phyloP scores from a whole-genome alignment of 352 stramenopile genomes.

The Aphanomyces euteiches region DNA sequence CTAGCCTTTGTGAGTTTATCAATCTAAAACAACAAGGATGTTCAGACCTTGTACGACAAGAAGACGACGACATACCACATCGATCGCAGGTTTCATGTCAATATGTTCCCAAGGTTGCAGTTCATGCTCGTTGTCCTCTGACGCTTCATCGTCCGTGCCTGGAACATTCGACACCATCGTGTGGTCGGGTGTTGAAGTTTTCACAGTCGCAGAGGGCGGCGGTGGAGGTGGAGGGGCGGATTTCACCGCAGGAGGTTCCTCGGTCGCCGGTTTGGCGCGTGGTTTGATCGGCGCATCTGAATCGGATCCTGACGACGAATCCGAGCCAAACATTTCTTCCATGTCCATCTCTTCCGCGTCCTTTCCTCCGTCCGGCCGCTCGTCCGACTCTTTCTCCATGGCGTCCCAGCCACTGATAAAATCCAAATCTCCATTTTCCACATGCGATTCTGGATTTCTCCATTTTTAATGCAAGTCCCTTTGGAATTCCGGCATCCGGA shows the following conservation, averaged over 20 bases:
- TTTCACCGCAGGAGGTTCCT: not conserved
- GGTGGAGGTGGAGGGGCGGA: not conserved
- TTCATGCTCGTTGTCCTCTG: conserved; percentile 77
- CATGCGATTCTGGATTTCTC: too few species aligned
- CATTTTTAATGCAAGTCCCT: too few species aligned
- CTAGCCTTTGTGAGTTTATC: conserved; percentile 62
- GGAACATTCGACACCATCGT: conserved; percentile 21
- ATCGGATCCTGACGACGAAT: conserved; percentile 27
- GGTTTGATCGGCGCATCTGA: conserved; percentile 29
- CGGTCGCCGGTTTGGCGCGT: not conserved
- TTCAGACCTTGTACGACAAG: conserved; percentile 11
- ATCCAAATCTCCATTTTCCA: too few species aligned
- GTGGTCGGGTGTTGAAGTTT: not conserved
- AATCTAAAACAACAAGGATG: conserved; percentile 33
- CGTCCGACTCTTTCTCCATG: conserved; percentile 10
- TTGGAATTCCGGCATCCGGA: too few species aligned
- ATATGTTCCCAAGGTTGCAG: conserved; percentile 73
- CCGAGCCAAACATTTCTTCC: conserved; percentile 12
- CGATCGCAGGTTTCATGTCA: conserved; percentile 75
- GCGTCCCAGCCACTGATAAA: conserved; percentile 20
- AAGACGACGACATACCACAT: conserved; percentile 44
- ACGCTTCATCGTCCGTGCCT: conserved; percentile 71
- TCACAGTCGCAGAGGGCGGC: not conserved
- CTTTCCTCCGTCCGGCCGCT: conserved; percentile 24
- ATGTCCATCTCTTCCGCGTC: conserved; percentile 19